Evolutionary conservation across 257 asterid species (phyloP).

Genomic region (Pogostemon cablin): DNA sequence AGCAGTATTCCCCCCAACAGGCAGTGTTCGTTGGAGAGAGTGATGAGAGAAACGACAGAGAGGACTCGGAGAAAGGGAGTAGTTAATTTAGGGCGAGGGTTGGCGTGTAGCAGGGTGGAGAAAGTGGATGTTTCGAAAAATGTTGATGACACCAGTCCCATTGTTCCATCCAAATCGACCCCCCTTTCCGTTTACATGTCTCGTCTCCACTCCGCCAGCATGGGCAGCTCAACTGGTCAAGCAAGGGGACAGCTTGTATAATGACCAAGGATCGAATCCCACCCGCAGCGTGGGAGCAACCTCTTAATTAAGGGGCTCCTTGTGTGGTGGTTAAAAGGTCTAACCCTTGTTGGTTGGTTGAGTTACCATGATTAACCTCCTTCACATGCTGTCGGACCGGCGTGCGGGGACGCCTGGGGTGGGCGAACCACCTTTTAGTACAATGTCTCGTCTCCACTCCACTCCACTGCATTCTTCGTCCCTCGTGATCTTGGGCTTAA

Average conservation of each 20-base stretch:
- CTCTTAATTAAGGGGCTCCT: too few species aligned
- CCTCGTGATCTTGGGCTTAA: not conserved
- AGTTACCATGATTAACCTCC: too few species aligned
- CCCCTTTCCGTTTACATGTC: not conserved
- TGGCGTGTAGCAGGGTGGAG: slow-evolving; percentile 35
- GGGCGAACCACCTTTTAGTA: too few species aligned
- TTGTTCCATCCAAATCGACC: slow-evolving; percentile 28
- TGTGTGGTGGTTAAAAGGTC: too few species aligned
- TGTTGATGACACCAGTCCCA: not conserved
- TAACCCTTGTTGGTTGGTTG: too few species aligned
- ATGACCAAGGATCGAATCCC: too few species aligned
- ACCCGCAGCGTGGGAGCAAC: too few species aligned
- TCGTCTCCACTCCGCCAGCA: not conserved
- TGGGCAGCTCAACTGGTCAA: too few species aligned
- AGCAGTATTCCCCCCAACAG: slow-evolving; percentile 27
- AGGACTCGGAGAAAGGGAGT: slow-evolving; percentile 30
- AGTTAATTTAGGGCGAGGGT: slow-evolving; percentile 29
- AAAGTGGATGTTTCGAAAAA: not conserved
- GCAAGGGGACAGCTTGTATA: too few species aligned
- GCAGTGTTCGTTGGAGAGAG: slow-evolving; percentile 33
- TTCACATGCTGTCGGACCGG: too few species aligned
- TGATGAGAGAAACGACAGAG: slow-evolving; percentile 27
- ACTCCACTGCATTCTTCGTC: slow-evolving; percentile 18
- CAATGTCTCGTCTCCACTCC: not conserved
- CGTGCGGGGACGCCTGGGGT: too few species aligned